phyloP scores from a whole-genome alignment of 129 eudicot genomes.

The Escallonia herrerae region DNA sequence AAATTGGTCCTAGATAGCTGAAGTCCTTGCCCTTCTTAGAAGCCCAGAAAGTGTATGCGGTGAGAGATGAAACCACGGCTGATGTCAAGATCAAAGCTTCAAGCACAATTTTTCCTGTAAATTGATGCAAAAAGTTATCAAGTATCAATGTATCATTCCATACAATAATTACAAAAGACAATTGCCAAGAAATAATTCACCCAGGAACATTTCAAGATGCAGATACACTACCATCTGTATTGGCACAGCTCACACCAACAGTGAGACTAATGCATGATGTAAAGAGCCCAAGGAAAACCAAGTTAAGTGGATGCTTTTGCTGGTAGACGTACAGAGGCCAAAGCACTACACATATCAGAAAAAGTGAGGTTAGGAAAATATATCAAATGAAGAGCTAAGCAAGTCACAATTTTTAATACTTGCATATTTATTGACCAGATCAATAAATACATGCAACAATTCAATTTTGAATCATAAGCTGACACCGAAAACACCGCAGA shows the following conservation, averaged over 20 bases:
- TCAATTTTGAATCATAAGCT: too few relatives aligned
- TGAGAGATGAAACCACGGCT: conserved; percentile 76
- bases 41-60: conserved; percentile 99
- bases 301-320: conserved; percentile 91
- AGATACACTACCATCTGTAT: conserved; percentile 70
- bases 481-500: too few relatives aligned
- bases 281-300: conserved; percentile 83
- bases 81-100: conserved; percentile 90
- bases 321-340: conserved; percentile 94
- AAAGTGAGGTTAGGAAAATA: too few relatives aligned
- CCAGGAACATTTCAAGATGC: too few relatives aligned
- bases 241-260: conserved; percentile 95
- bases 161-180: not conserved
- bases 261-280: conserved; percentile 79
- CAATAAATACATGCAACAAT: too few relatives aligned
- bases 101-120: conserved; percentile 86
- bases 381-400: too few relatives aligned
- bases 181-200: too few relatives aligned
- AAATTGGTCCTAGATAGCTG: conserved; percentile 84
- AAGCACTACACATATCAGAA: conserved; percentile 45
- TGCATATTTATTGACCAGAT: too few relatives aligned
- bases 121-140: not conserved
- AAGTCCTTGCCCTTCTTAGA: conserved; percentile 98
- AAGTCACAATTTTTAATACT: too few relatives aligned
- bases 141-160: not conserved